These are phyloP conservation scores for Metrosideros polymorpha DNA, from an alignment of 441 rosid species.

Conservation along the genomic window DNA sequence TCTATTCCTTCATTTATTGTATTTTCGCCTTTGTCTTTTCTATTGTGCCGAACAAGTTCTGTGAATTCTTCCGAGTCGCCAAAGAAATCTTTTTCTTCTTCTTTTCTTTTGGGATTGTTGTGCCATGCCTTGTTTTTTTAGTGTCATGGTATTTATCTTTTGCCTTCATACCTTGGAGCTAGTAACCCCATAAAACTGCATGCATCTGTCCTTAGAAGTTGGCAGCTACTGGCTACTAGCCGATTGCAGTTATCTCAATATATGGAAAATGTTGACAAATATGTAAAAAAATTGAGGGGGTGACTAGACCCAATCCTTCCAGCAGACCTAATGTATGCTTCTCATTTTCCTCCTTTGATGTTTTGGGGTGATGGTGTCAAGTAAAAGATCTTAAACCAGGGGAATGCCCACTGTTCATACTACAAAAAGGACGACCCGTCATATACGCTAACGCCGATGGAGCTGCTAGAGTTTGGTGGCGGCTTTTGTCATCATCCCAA, in stretches of 20 bases:
- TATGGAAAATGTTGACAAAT: not conserved
- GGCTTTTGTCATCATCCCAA: not conserved
- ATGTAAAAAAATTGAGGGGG: not conserved
- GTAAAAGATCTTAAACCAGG: not conserved
- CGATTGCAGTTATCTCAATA: not conserved
- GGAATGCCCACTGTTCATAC: not conserved
- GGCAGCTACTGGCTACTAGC: not conserved
- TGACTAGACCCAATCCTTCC: not conserved
- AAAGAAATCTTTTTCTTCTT: not conserved
- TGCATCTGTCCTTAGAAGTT: not conserved
- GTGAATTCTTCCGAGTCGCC: not conserved
- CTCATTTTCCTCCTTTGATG: not conserved
- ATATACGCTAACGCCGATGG: not conserved
- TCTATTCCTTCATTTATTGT: not conserved
- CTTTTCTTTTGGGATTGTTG: not conserved
- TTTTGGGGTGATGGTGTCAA: not conserved
- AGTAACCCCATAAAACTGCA: not conserved
- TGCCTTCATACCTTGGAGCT: not conserved
- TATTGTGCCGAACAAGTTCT: not conserved
- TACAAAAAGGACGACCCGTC: not conserved
- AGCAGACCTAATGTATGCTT: not conserved
- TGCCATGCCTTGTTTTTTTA: not conserved
- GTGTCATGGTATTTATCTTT: not conserved
- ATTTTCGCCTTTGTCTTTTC: not conserved
- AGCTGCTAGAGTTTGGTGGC: not conserved